Base-by-base conservation (phyloP, 192 early-diverging fungal genomes). In the Backusella liffmaniae region DNA sequence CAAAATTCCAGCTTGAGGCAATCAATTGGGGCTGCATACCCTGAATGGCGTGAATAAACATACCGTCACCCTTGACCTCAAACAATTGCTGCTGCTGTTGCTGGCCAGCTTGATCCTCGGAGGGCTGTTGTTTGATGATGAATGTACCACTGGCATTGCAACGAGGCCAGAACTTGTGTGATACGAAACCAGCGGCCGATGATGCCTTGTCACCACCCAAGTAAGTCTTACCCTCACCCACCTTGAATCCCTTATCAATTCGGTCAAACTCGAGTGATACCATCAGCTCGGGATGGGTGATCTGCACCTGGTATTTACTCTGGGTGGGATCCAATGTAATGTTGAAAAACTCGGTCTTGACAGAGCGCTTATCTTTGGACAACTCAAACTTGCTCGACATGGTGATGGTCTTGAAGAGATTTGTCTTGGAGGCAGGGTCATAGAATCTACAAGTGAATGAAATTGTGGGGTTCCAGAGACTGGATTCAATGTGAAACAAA, bases 31-130 rank as follows among this genome's bases (percentile, higher is more conserved):
- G 96, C 75, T 92, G 89, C 86, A 94, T 93, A 77, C 86, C 91
- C 79, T 96, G 94, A 73, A 95, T 84, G 5, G 95, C 97, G 67
- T 96, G 92, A 35, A 95, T 88, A 83, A 94, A 96, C 70, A 94
- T 81, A 36, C 91, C 92, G 18, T 85, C 82, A 21, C 95, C 94
- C n/a, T 83, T 85, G 67, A 90, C 78, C 35, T 94, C 91, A 72
- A 89, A 85, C 32, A 86, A 80, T 36, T 85, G 77, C n/a, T 91
- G 91, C 39, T 94, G 77, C n/a, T 91, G 91, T 34, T 94, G 56
- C 26, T 26, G 56, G 21, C 4, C 56, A 26, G 56, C 21, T 3
- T 23, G 53, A 10, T 59, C n/a, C 9, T 62, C 26, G 23, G 56
- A 4, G 26, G 56, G 56, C n/a, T 62, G 56, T 29, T 8, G 56